Evolutionary conservation across 768 basidiomycete species (phyloP), one percentile per base, ranked within the genome.

Genomic region (Rhodotorula kratochvilovae): DNA sequence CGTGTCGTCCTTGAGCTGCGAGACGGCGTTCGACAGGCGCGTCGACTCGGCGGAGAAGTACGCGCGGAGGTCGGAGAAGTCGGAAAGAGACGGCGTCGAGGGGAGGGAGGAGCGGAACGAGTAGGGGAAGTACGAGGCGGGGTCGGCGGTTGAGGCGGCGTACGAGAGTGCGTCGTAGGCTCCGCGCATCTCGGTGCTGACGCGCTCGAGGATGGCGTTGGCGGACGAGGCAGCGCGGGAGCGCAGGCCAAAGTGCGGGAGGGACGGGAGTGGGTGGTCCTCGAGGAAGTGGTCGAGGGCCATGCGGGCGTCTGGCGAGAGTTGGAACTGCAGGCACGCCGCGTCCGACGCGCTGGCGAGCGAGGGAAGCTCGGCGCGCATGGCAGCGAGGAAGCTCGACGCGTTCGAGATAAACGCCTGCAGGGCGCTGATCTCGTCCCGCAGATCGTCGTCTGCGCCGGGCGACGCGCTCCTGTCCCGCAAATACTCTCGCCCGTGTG

Each of bases 211-310:
- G 33, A 75, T 53, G 12, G 73, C 66, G 25, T n/a, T 45, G 16
- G 62, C 70, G 56, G 57, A 67, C 46, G 65, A 58, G 25, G 59
- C 46, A 10, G 65, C 61, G 31, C 31, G 46, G 29, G 36, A 55
- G 45, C 63, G 53, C 29, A 60, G 62, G 29, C 39, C 27, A 42
- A 45, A 29, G 29, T 53, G 36, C 57, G 72, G 68, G 12, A 70
- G 35, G 29, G 70, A 66, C 2, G 73, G 73, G 27, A 75, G 27
- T 0, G 73, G 73, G 64, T 75, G 73, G 21, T 66, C 62, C 17
- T 25, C 64, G 61, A 75, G 73, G 64, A 75, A 71, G 43, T 59
- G 60, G 57, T 75, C 73, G 57, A 75, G 73, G 0, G 67, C 48
- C 7, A 58, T 42, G 29, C 67, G 61, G 1, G 73, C 73, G 29